Percentiles rank a stretch among this genome's conserved stretches.
Conservation (phyloP, 805 yeast species). For the Lipomyces orientalis region DNA sequence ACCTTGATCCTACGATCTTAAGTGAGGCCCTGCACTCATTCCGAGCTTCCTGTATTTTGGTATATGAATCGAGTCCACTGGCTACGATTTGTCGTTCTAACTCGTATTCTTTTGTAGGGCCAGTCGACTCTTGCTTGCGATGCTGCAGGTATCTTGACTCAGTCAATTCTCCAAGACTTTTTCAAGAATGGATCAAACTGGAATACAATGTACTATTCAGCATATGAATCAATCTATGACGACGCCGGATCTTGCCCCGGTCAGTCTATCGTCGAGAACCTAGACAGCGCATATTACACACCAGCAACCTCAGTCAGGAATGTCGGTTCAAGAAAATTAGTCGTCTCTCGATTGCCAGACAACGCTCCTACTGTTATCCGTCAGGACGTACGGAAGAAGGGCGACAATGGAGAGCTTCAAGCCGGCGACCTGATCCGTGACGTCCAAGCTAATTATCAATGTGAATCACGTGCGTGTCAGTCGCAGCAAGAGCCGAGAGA, state of each 20-base stretch:
- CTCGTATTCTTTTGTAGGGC: neutral
- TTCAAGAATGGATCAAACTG: neutral
- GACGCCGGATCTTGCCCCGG: neutral
- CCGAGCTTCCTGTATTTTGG: slow-evolving; percentile 1
- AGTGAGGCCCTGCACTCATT: neutral
- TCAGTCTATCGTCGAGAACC: neutral
- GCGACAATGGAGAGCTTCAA: neutral
- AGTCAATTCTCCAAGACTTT: neutral
- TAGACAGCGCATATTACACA: neutral
- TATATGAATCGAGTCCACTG: neutral
- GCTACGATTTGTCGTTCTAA: neutral
- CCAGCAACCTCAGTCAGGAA: neutral
- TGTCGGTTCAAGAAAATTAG: neutral
- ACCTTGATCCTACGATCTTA: neutral
- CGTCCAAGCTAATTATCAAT: neutral
- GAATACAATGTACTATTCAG: neutral
- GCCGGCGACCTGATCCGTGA: neutral
- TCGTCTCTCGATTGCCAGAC: neutral
- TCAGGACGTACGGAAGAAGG: neutral
- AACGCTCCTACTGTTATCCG: too few relatives aligned
- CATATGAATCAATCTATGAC: neutral
- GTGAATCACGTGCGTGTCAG: neutral
- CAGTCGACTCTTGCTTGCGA: neutral
- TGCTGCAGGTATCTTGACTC: neutral
- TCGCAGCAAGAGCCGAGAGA: neutral